These are phyloP conservation scores for Parafenestella ontariensis DNA, from an alignment of 2,329 filamentous ascomycete species.

Conservation along the genomic window DNA sequence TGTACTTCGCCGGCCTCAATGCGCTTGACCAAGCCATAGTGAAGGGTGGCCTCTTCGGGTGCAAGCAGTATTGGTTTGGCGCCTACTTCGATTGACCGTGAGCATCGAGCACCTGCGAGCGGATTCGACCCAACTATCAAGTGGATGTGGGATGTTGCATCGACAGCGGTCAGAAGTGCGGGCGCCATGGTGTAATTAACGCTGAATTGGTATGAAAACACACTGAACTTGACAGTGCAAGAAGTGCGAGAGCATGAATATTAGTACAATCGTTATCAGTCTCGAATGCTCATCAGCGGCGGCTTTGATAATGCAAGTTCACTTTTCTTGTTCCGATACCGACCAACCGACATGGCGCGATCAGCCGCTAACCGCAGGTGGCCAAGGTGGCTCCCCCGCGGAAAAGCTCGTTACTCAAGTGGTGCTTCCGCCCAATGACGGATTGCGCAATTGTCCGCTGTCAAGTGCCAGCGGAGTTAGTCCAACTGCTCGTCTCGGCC, in stretches of 20 bases:
- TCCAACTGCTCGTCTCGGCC: slow-evolving; percentile 60
- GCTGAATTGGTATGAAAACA: background rate
- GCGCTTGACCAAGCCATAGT: slow-evolving; percentile 67
- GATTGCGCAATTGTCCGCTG: slow-evolving; percentile 14
- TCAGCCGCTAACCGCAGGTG: slow-evolving; percentile 27
- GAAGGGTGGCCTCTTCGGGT: slow-evolving; percentile 66
- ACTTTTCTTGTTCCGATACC: slow-evolving; percentile 43
- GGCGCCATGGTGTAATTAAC: slow-evolving; percentile 49
- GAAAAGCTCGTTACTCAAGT: slow-evolving; percentile 20
- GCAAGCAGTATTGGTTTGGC: slow-evolving; percentile 82
- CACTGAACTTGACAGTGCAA: slow-evolving; percentile 1
- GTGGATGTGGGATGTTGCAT: slow-evolving; percentile 76
- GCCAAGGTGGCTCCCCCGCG: slow-evolving; percentile 16
- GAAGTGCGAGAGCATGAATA: slow-evolving; percentile 3
- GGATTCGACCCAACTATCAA: slow-evolving; percentile 86
- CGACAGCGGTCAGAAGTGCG: slow-evolving; percentile 74
- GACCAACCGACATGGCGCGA: slow-evolving; percentile 36
- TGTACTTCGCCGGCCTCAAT: slow-evolving; percentile 71
- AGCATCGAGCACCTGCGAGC: slow-evolving; percentile 83
- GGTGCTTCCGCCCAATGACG: slow-evolving; percentile 13
- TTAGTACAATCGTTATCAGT: slow-evolving; percentile 13
- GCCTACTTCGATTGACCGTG: slow-evolving; percentile 80
- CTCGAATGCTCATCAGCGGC: slow-evolving; percentile 16
- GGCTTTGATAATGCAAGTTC: slow-evolving; percentile 20
- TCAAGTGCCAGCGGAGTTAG: slow-evolving; percentile 23